These are phyloP conservation scores for Hirsutella minnesotensis DNA, from an alignment of 2,329 filamentous ascomycete species.

Conservation along the genomic window DNA sequence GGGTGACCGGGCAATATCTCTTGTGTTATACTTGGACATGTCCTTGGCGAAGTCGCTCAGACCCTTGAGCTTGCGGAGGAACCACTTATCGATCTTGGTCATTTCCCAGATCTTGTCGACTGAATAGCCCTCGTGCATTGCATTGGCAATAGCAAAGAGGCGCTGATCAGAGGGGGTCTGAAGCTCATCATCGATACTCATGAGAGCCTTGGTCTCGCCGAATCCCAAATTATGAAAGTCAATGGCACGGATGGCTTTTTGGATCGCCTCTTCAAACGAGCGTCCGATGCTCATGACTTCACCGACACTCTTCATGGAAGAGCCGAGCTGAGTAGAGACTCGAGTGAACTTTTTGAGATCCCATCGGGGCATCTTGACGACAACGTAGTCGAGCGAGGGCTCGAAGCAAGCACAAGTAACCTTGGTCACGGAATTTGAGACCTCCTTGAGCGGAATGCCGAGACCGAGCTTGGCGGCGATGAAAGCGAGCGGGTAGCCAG, in stretches of 20 bases:
- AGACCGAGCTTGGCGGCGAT: slow-evolving; percentile 95
- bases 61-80: slow-evolving; percentile 81
- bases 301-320: slow-evolving; percentile 98
- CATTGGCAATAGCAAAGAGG: slow-evolving; percentile 93
- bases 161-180: slow-evolving; percentile 97
- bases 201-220: slow-evolving; percentile 79
- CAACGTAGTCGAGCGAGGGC: slow-evolving; percentile 93
- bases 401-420: slow-evolving; percentile 96
- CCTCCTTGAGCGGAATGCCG: slow-evolving; percentile 89
- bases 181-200: slow-evolving; percentile 91
- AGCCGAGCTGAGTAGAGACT: slow-evolving; percentile 89
- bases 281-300: slow-evolving; percentile 98
- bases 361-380: slow-evolving; percentile 98
- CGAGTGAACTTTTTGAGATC: slow-evolving; percentile 98
- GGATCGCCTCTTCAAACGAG: slow-evolving; percentile 95
- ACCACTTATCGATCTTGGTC: slow-evolving; percentile 99
- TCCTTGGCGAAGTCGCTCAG: slow-evolving; percentile 78
- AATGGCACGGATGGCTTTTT: slow-evolving; percentile 92
- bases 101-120: slow-evolving; percentile 97
- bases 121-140: slow-evolving; percentile 86
- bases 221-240: slow-evolving; percentile 95
- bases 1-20: slow-evolving; percentile 51
- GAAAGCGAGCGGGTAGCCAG: slow-evolving; percentile 90
- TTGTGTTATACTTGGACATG: slow-evolving; percentile 55
- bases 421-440: slow-evolving; percentile 91